phyloP scores from a whole-genome alignment of 805 yeast genomes.

The Starmerella stellata region DNA sequence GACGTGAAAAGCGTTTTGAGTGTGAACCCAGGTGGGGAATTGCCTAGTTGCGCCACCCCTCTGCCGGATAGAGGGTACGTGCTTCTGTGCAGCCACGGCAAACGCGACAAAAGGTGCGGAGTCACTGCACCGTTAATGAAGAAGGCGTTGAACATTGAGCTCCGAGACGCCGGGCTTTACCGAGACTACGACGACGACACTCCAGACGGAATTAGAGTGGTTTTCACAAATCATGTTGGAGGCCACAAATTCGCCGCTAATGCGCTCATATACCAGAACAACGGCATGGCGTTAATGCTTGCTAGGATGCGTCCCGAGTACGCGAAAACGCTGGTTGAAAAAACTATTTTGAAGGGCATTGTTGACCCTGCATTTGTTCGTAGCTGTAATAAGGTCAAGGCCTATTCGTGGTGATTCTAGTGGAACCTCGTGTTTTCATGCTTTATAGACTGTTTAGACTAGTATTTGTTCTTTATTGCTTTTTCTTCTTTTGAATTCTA shows the following conservation, averaged over 20 bases:
- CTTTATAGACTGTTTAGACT: too few species aligned
- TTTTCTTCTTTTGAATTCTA: too few species aligned
- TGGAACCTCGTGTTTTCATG: too few species aligned
- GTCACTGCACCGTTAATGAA: constrained; percentile 82
- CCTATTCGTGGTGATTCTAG: constrained; percentile 20
- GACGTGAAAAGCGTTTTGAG: constrained; percentile 12
- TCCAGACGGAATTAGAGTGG: constrained; percentile 55
- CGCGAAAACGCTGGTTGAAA: constrained; percentile 54
- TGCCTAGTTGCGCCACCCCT: constrained; percentile 12
- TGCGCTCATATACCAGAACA: constrained; percentile 51
- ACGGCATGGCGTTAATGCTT: constrained; percentile 71
- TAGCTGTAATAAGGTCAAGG: constrained; percentile 22
- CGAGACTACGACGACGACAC: constrained; percentile 64
- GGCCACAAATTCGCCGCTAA: constrained; percentile 94
- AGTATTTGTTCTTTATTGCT: too few species aligned
- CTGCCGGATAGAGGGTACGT: constrained; percentile 24
- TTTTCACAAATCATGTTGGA: constrained; percentile 72
- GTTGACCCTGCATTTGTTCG: constrained; percentile 60
- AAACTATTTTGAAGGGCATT: constrained; percentile 47
- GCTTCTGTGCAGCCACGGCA: constrained; percentile 71
- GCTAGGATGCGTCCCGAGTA: constrained; percentile 71
- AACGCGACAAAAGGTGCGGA: constrained; percentile 88
- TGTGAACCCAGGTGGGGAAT: constrained; percentile 8
- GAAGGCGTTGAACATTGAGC: constrained; percentile 52
- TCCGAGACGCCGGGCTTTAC: constrained; percentile 51